Evolutionary conservation across 495 filamentous ascomycete genomes (phyloP).

Genomic region (Podospora pseudoanserina): DNA sequence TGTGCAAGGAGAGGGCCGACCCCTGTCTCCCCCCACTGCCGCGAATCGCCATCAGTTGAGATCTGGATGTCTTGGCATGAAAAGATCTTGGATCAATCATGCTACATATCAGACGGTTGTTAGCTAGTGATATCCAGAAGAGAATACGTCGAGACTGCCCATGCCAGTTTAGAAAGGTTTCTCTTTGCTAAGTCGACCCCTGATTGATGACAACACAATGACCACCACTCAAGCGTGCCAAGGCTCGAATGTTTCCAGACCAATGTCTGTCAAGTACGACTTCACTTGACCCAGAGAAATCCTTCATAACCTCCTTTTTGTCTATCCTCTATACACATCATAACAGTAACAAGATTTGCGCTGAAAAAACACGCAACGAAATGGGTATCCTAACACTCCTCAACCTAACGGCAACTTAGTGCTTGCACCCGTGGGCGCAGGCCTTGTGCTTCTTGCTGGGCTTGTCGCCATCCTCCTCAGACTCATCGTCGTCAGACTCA

Average conservation of each 20-base stretch:
- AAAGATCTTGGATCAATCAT: background rate
- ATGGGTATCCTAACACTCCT: background rate
- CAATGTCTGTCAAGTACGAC: background rate
- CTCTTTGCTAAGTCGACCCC: background rate
- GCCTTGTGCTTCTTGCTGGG: constrained; percentile 47
- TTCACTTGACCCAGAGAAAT: background rate
- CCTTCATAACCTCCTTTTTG: background rate
- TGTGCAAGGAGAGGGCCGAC: background rate
- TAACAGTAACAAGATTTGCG: background rate
- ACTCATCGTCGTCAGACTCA: constrained; percentile 42
- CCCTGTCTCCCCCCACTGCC: background rate
- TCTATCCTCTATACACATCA: background rate
- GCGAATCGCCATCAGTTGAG: background rate
- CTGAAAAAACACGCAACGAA: background rate
- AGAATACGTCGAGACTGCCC: background rate
- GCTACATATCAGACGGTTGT: background rate
- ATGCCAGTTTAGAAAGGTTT: background rate
- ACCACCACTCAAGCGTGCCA: background rate
- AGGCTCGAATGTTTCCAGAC: background rate
- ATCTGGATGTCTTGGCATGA: background rate
- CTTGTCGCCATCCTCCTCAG: constrained; percentile 38
- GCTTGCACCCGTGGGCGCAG: constrained; percentile 21
- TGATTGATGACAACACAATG: background rate
- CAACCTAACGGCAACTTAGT: constrained; percentile 9
- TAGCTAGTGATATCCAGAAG: background rate